These are phyloP conservation scores for Saprolegnia diclina DNA, from an alignment of 352 stramenopile genomes.

Conservation along the genomic window DNA sequence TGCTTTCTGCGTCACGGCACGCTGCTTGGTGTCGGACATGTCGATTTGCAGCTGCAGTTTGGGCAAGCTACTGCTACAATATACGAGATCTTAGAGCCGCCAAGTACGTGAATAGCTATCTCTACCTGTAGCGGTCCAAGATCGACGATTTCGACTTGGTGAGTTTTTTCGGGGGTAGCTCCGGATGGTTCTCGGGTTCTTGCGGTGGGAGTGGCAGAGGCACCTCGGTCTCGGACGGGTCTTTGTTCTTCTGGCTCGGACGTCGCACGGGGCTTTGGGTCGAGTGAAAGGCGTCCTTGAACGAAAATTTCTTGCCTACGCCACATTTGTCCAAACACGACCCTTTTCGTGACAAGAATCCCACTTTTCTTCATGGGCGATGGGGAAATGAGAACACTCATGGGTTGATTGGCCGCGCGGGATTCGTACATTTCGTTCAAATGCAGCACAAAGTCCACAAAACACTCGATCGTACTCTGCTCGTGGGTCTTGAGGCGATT, in stretches of 20 bases:
- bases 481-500: slow-evolving; percentile 21
- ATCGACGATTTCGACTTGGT: not conserved
- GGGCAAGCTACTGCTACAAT: slow-evolving; percentile 15
- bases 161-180: not conserved
- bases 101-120: slow-evolving; percentile 17
- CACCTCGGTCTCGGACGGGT: slow-evolving; percentile 3
- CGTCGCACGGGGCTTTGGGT: slow-evolving; percentile 48
- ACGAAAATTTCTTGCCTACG: slow-evolving; percentile 38
- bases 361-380: slow-evolving; percentile 26
- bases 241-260: slow-evolving; percentile 38
- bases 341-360: too few species aligned
- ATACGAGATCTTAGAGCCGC: not conserved
- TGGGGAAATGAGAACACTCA: slow-evolving; percentile 23
- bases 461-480: slow-evolving; percentile 41
- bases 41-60: slow-evolving; percentile 4
- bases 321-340: slow-evolving; percentile 30
- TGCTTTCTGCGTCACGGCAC: not conserved
- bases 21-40: not conserved
- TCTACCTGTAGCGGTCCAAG: not conserved
- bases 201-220: slow-evolving; percentile 3
- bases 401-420: slow-evolving; percentile 35
- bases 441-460: slow-evolving; percentile 46
- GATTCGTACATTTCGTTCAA: slow-evolving; percentile 26
- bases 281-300: slow-evolving; percentile 46
- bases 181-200: slow-evolving; percentile 1